A percentile compares a stretch with the other conserved stretches of the same genome.
Evolutionary conservation across 1,284 basidiomycete species (phyloP).

Genomic region (Ustilago xerochloae): DNA sequence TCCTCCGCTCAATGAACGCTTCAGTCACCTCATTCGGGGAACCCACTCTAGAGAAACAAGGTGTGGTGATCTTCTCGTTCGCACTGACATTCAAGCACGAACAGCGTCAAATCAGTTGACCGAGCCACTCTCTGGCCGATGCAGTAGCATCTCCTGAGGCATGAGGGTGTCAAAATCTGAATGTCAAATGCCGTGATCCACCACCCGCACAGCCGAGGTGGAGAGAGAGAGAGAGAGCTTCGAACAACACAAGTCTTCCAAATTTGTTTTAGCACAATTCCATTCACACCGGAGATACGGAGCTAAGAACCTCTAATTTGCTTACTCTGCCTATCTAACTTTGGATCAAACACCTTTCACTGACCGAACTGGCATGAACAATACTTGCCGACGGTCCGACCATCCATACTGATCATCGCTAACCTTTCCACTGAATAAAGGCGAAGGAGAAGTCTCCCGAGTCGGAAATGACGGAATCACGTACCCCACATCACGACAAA

Average conservation of each 20-base stretch:
- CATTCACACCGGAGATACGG: conserved; percentile 10
- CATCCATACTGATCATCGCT: too few relatives aligned
- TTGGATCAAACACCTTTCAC: too few relatives aligned
- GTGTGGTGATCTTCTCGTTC: neutral
- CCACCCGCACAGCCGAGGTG: too few relatives aligned
- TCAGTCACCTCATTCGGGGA: too few relatives aligned
- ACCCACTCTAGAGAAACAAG: neutral
- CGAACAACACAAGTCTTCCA: neutral
- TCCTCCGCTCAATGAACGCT: too few relatives aligned
- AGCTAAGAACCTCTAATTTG: conserved; percentile 13
- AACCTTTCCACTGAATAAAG: too few relatives aligned
- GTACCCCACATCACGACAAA: neutral
- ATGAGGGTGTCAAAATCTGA: conserved; percentile 6
- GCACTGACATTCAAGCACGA: neutral
- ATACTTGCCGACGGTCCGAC: too few relatives aligned
- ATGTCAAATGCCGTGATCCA: conserved; percentile 13
- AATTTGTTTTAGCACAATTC: neutral
- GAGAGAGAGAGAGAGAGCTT: too few relatives aligned
- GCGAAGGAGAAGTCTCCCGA: neutral
- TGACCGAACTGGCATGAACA: too few relatives aligned
- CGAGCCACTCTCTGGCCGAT: neutral
- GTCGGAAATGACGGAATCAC: neutral
- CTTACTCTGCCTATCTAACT: too few relatives aligned
- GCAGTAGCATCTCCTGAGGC: neutral
- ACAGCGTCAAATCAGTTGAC: neutral